These are phyloP conservation scores for Geotrichum ghanense DNA, from an alignment of 805 yeast species.

Conservation along the genomic window DNA sequence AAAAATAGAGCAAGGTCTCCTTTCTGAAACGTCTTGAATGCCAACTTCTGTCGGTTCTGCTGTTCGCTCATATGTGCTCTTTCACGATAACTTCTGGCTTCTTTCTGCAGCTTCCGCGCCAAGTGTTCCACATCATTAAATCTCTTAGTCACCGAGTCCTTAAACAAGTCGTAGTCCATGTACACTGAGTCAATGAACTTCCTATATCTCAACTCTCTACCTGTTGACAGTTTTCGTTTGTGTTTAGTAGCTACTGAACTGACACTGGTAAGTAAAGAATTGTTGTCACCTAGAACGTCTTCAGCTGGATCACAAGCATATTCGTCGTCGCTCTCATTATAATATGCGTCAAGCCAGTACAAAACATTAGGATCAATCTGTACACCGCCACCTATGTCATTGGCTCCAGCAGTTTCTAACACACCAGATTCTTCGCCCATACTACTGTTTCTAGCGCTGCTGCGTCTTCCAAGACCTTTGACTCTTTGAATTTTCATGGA, in stretches of 20 bases:
- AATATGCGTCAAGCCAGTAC: slow-evolving; percentile 38
- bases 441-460: slow-evolving; percentile 1
- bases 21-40: slow-evolving; percentile 52
- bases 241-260: not conserved
- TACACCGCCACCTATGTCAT: slow-evolving; percentile 2
- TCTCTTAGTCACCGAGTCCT: slow-evolving; percentile 49
- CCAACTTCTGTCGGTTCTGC: slow-evolving; percentile 40
- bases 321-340: slow-evolving; percentile 17
- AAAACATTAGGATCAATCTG: slow-evolving; percentile 17
- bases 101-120: slow-evolving; percentile 76
- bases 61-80: slow-evolving; percentile 17
- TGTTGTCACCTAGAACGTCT: not conserved
- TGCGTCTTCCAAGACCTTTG: slow-evolving; percentile 39
- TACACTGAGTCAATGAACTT: slow-evolving; percentile 21
- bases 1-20: slow-evolving; percentile 78
- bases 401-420: slow-evolving; percentile 1
- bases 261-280: not conserved
- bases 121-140: slow-evolving; percentile 82
- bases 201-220: not conserved
- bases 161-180: slow-evolving; percentile 28
- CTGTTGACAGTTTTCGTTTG: not conserved
- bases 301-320: not conserved
- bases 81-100: slow-evolving; percentile 40
- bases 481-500: slow-evolving; percentile 44
- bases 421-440: slow-evolving; percentile 4